Evolutionary conservation across 495 filamentous ascomycete genomes (phyloP).

Genomic region (Neurospora tetraspora): DNA sequence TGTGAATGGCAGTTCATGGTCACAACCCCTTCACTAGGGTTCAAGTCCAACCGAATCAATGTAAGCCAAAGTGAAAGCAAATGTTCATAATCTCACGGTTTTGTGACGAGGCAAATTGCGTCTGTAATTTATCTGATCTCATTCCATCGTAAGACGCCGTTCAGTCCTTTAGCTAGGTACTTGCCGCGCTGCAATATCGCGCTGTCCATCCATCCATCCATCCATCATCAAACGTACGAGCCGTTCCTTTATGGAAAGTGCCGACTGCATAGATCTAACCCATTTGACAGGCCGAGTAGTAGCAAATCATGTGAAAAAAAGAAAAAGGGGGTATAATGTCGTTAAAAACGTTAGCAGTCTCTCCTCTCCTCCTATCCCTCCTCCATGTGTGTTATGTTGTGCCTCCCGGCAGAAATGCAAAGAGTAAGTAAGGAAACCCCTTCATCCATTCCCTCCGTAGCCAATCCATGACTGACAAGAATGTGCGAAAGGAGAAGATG

Average conservation of each 20-base stretch:
- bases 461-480: not conserved
- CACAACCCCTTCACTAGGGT: too few relatives aligned
- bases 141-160: not conserved
- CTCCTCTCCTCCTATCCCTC: not conserved
- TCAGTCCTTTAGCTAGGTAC: not conserved
- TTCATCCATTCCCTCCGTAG: not conserved
- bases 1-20: too few relatives aligned
- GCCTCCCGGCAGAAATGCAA: not conserved
- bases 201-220: not conserved
- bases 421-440: not conserved
- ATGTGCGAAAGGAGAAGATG: not conserved
- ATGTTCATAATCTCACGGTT: not conserved
- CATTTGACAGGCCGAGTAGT: not conserved
- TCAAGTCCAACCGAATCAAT: not conserved
- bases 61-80: not conserved
- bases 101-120: not conserved
- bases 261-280: not conserved
- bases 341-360: not conserved
- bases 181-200: not conserved
- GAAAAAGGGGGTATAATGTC: constrained; percentile 14
- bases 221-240: not conserved
- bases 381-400: not conserved
- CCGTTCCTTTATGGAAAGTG: not conserved
- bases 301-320: constrained; percentile 7
- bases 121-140: not conserved